Conservation (phyloP, 768 basidiomycete species). For the Rhodotorula taiwanensis region DNA sequence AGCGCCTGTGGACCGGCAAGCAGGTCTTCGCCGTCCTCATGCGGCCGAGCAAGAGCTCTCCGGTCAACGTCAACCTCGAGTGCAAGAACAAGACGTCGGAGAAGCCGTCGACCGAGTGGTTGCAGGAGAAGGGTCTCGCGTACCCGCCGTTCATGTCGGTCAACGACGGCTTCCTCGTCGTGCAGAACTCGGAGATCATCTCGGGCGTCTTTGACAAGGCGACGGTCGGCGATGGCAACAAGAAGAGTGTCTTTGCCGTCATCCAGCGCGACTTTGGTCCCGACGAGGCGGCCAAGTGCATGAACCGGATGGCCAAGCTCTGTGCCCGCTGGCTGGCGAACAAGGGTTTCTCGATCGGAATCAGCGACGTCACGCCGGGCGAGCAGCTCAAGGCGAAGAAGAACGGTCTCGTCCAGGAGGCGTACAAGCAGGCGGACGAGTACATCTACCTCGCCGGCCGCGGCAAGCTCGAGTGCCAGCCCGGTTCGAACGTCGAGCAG, state of each 20-base stretch:
- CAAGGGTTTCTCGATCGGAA: conserved; percentile 93
- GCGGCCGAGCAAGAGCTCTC: conserved; percentile 77
- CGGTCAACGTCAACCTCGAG: conserved; percentile 88
- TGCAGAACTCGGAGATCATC: conserved; percentile 98
- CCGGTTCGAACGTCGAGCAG: conserved; percentile 95
- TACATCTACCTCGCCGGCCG: conserved; percentile 84
- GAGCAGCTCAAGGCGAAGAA: conserved; percentile 72
- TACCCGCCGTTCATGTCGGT: conserved; percentile 57
- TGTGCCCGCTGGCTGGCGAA: conserved; percentile 94
- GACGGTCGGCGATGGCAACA: conserved; percentile 95
- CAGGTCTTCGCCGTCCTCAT: conserved; percentile 97
- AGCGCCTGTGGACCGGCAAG: conserved; percentile 93
- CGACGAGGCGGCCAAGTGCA: conserved; percentile 85
- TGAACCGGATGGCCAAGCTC: conserved; percentile 92
- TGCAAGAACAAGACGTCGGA: conserved; percentile 75
- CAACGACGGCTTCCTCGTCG: conserved; percentile 95
- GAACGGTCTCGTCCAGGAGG: conserved; percentile 73
- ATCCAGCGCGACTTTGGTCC: conserved; percentile 95
- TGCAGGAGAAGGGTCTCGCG: conserved; percentile 49
- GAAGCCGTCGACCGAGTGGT: conserved; percentile 51
- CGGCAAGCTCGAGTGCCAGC: conserved; percentile 87
- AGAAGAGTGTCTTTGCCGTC: conserved; percentile 97
- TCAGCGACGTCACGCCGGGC: conserved; percentile 97
- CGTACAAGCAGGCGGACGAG: conserved; percentile 78
- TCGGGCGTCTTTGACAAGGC: conserved; percentile 99